phyloP scores from a whole-genome alignment of 768 basidiomycete genomes.

The Butyriboletus loyo region DNA sequence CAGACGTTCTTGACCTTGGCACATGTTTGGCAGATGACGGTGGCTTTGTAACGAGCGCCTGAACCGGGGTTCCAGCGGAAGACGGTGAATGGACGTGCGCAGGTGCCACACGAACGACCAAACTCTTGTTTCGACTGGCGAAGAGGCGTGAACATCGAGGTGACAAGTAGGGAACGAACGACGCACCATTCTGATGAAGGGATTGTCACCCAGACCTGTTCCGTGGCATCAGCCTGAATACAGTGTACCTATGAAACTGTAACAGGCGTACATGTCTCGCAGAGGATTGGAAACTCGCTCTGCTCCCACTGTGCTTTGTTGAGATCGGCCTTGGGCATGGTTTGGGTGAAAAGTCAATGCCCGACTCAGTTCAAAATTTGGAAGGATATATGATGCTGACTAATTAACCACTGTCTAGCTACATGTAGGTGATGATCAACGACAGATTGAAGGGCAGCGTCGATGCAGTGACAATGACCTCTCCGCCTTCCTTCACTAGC shows the following conservation, averaged over 20 bases:
- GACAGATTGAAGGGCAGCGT: slow-evolving; percentile 85
- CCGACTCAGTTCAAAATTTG: background rate
- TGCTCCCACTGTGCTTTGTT: slow-evolving; percentile 96
- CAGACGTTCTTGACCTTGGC: slow-evolving; percentile 96
- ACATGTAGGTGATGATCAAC: slow-evolving; percentile 57
- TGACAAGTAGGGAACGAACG: background rate
- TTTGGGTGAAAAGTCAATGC: background rate
- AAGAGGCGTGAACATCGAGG: background rate
- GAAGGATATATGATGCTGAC: slow-evolving; percentile 25
- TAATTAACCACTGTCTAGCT: slow-evolving; percentile 21
- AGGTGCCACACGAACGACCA: slow-evolving; percentile 94
- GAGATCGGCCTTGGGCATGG: slow-evolving; percentile 84
- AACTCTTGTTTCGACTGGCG: slow-evolving; percentile 99
- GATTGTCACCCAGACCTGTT: slow-evolving; percentile 81
- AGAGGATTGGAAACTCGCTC: slow-evolving; percentile 90
- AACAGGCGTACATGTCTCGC: slow-evolving; percentile 75
- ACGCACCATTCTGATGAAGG: slow-evolving; percentile 91
- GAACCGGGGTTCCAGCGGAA: slow-evolving; percentile 98
- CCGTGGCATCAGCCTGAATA: slow-evolving; percentile 3
- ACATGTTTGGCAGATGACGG: slow-evolving; percentile 95
- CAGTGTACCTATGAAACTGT: background rate
- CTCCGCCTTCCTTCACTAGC: slow-evolving; percentile 70
- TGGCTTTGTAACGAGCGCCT: slow-evolving; percentile 93
- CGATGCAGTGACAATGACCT: slow-evolving; percentile 84
- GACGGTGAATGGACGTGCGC: slow-evolving; percentile 93